Percentiles rank a stretch among this genome's conserved stretches.
Evolutionary conservation across 2,329 filamentous ascomycete genomes (phyloP).

Genomic region (Exserohilum rostratum): DNA sequence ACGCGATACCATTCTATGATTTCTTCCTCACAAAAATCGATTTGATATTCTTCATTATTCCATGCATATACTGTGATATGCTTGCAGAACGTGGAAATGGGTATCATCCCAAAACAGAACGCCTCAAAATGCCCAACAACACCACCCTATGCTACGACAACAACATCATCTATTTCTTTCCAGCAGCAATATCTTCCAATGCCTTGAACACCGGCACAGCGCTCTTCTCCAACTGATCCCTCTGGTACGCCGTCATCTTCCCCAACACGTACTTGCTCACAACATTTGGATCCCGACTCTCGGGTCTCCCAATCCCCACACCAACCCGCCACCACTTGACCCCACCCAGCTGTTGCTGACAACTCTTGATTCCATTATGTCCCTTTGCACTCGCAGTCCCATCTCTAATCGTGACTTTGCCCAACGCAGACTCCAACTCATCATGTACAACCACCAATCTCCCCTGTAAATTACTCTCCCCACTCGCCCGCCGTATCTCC

Average conservation of each 20-base stretch:
- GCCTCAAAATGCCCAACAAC: constrained; percentile 9
- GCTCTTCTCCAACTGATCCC: constrained; percentile 54
- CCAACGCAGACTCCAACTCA: constrained; percentile 77
- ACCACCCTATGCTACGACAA: constrained; percentile 2
- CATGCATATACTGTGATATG: constrained; percentile 3
- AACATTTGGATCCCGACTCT: constrained; percentile 66
- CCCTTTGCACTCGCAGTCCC: constrained; percentile 59
- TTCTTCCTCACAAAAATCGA: constrained; percentile 6
- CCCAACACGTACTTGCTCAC: constrained; percentile 81
- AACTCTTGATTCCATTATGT: constrained; percentile 56
- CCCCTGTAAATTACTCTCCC: constrained; percentile 38
- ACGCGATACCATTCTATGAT: constrained; percentile 31
- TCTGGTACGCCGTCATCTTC: constrained; percentile 60
- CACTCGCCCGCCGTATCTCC: constrained; percentile 10
- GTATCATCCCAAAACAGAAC: constrained; percentile 18
- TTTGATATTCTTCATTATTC: constrained; percentile 13
- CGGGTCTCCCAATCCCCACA: constrained; percentile 86
- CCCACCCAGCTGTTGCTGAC: constrained; percentile 35
- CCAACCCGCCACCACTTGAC: constrained; percentile 67
- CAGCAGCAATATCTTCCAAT: constrained; percentile 58
- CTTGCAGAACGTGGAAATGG: constrained; percentile 4
- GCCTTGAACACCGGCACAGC: constrained; percentile 58
- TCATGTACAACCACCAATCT: constrained; percentile 83
- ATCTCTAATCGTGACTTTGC: constrained; percentile 67
- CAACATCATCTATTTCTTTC: constrained; percentile 17